A percentile compares a stretch with the other conserved stretches of the same genome.
Evolutionary conservation across 495 filamentous ascomycete genomes (phyloP).

Genomic region (Penicillium odoratum): DNA sequence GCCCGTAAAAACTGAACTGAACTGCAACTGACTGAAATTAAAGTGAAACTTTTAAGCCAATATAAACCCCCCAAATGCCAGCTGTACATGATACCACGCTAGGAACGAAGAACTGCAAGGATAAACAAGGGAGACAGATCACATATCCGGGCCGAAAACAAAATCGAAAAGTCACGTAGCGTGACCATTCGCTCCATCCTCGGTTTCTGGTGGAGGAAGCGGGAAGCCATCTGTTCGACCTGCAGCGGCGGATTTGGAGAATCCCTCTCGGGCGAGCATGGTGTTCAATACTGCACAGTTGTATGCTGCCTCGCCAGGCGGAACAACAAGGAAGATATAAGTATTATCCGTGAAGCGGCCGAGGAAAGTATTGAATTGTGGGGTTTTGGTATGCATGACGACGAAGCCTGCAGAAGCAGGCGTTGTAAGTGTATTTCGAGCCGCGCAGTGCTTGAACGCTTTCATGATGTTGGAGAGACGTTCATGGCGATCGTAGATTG

Average conservation of each 20-base stretch:
- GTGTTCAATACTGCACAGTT: conserved; percentile 89
- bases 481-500: conserved; percentile 89
- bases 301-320: conserved; percentile 82
- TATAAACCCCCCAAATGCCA: conserved; percentile 16
- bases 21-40: too few species aligned
- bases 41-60: conserved; percentile 19
- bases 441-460: conserved; percentile 85
- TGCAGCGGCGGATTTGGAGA: conserved; percentile 50
- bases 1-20: conserved; percentile 16
- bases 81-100: conserved; percentile 24
- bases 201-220: conserved; percentile 36
- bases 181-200: conserved; percentile 27
- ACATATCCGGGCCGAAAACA: background rate
- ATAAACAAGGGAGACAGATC: background rate
- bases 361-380: conserved; percentile 86
- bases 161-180: background rate
- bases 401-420: conserved; percentile 59
- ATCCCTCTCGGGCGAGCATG: conserved; percentile 77
- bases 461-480: conserved; percentile 96
- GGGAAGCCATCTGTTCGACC: conserved; percentile 48
- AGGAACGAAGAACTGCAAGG: conserved; percentile 6
- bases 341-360: conserved; percentile 94
- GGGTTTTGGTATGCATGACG: conserved; percentile 66
- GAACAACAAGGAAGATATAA: conserved; percentile 87
- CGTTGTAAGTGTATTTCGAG: conserved; percentile 54